Percentiles rank a stretch among this genome's conserved stretches.
phyloP scores from a whole-genome alignment of 345 rosid species.

The Cardamine chenopodiifolia region DNA sequence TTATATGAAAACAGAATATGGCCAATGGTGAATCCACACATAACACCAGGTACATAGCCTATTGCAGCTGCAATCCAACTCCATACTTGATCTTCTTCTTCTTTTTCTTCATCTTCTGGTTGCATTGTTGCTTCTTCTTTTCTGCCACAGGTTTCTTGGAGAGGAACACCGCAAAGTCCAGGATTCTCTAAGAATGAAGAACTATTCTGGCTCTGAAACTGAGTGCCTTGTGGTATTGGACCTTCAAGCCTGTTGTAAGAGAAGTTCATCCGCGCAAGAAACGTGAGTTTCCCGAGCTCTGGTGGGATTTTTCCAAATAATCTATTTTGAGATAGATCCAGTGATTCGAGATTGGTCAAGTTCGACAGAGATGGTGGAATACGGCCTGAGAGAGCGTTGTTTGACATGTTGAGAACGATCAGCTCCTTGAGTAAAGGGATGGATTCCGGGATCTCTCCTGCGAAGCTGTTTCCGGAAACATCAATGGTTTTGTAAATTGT shows the following conservation, averaged over 20 bases:
- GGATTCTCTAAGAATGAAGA: slow-evolving; percentile 21
- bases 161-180: slow-evolving; percentile 11
- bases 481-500: slow-evolving; percentile 6
- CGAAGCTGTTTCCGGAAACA: slow-evolving; percentile 2
- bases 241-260: slow-evolving; percentile 32
- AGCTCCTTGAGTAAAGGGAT: background rate
- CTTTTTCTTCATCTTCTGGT: background rate
- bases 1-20: slow-evolving; percentile 24
- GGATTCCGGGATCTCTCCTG: background rate
- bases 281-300: slow-evolving; percentile 20
- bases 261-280: slow-evolving; percentile 14
- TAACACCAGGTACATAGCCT: slow-evolving; percentile 4
- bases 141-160: background rate
- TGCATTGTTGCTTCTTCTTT: slow-evolving; percentile 3
- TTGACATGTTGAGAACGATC: slow-evolving; percentile 3
- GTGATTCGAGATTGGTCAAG: slow-evolving; percentile 24
- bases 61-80: slow-evolving; percentile 32
- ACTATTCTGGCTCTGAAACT: slow-evolving; percentile 26
- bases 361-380: background rate
- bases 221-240: slow-evolving; percentile 33
- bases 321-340: slow-evolving; percentile 22
- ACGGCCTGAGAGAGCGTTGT: background rate
- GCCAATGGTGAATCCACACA: slow-evolving; percentile 17
- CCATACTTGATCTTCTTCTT: background rate
- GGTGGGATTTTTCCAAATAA: slow-evolving; percentile 1